Evolutionary conservation across 768 basidiomycete species (phyloP).

Genomic region (Mrakia frigida): DNA sequence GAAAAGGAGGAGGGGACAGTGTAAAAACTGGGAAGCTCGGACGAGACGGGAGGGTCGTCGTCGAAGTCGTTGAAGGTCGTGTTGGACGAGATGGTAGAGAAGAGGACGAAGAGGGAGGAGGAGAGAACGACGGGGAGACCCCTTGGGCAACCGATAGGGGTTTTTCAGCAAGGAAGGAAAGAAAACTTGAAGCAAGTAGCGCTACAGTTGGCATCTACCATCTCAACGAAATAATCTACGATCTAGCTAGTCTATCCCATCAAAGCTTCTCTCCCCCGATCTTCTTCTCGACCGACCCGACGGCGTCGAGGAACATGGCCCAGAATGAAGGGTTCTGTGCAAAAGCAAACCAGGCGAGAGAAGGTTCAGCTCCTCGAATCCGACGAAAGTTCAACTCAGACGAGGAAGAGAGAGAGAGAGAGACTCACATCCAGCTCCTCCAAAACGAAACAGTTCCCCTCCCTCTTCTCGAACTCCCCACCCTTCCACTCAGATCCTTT

Average conservation of each 20-base stretch:
- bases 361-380: not conserved
- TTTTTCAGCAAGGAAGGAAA: no score
- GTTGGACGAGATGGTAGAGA: not conserved
- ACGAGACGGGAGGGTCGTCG: slow-evolving; percentile 29
- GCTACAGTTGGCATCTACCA: not conserved
- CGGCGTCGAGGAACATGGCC: slow-evolving; percentile 21
- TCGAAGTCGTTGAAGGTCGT: not conserved
- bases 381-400: not conserved
- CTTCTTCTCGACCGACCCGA: slow-evolving; percentile 29
- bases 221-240: not conserved
- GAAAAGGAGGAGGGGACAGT: slow-evolving; percentile 51
- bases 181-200: no score
- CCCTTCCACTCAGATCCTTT: slow-evolving; percentile 18
- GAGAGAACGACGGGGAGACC: not conserved
- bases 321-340: slow-evolving; percentile 22
- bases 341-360: not conserved
- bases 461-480: slow-evolving; percentile 5
- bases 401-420: not conserved
- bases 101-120: not conserved
- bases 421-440: slow-evolving; percentile 25
- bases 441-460: slow-evolving; percentile 23
- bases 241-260: not conserved
- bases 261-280: not conserved
- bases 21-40: no score
- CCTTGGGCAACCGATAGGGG: no score